Percentiles rank a stretch among this genome's conserved stretches.
These are phyloP conservation scores for Penicillium psychrosexuale DNA, from an alignment of 2,329 filamentous ascomycete species.

Conservation along the genomic window DNA sequence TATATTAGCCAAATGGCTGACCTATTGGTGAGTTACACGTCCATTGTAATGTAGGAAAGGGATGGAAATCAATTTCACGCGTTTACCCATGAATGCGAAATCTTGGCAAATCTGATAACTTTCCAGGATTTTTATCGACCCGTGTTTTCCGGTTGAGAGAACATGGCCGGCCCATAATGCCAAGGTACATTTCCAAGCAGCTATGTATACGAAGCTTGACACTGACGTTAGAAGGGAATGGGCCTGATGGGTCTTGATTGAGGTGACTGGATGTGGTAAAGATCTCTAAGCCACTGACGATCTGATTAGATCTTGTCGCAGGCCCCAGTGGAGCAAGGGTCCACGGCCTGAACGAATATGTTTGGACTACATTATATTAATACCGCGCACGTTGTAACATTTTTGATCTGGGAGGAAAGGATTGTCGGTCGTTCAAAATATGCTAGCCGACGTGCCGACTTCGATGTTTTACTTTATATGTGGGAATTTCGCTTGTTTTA, in stretches of 20 bases:
- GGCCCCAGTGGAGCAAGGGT: neutral
- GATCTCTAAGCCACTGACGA: slow-evolving; percentile 1
- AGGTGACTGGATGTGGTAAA: neutral
- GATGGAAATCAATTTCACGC: neutral
- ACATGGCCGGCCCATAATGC: neutral
- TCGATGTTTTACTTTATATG: neutral
- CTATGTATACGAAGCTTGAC: slow-evolving; percentile 4
- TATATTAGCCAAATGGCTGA: neutral
- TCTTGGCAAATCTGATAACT: slow-evolving; percentile 11
- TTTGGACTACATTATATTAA: neutral
- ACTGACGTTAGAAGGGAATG: neutral
- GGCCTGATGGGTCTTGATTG: neutral
- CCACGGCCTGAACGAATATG: neutral
- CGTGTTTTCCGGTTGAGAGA: neutral
- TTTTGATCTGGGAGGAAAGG: neutral
- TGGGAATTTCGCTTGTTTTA: neutral
- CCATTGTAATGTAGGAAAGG: neutral
- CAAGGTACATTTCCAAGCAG: slow-evolving; percentile 3
- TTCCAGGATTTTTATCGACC: neutral
- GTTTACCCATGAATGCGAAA: neutral
- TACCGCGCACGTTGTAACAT: neutral
- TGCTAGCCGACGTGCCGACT: neutral
- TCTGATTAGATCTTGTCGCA: slow-evolving; percentile 9
- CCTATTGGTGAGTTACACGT: neutral
- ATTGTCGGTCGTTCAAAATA: neutral